Percentiles rank a stretch among this genome's conserved stretches.
phyloP scores from a whole-genome alignment of 768 basidiomycete species.

The Termitomyces bulborhizus region DNA sequence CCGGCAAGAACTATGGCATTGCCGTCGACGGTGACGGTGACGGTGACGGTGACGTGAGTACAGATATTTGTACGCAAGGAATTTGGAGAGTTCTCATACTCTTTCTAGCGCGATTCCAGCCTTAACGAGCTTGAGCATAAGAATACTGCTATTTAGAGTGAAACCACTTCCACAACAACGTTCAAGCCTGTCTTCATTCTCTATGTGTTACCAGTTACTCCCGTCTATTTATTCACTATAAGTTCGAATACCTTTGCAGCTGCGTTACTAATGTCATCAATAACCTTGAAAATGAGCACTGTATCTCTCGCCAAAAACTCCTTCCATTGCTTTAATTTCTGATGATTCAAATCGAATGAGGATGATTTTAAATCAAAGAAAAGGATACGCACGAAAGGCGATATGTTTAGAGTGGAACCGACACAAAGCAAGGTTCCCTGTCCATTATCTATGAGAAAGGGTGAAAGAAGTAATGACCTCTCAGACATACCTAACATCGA shows the following conservation, averaged over 20 bases:
- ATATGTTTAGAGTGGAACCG: slow-evolving; percentile 59
- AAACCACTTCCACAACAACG: neutral
- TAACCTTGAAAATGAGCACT: neutral
- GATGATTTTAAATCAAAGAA: neutral
- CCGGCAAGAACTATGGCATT: slow-evolving; percentile 1
- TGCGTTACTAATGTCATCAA: neutral
- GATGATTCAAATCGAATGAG: neutral
- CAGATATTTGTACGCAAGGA: neutral
- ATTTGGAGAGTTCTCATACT: neutral
- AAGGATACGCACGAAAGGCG: slow-evolving; percentile 45
- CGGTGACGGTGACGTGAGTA: neutral
- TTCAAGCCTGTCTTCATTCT: neutral
- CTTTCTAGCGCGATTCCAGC: neutral
- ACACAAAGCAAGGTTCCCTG: slow-evolving; percentile 48
- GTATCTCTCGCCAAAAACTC: slow-evolving; percentile 14
- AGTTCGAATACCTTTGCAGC: no score
- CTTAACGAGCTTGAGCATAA: neutral
- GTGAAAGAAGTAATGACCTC: neutral
- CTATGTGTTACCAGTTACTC: neutral
- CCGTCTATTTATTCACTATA: neutral
- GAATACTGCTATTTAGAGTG: neutral
- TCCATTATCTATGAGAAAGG: neutral
- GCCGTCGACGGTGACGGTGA: neutral
- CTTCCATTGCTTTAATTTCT: slow-evolving; percentile 16
- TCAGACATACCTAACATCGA: slow-evolving; percentile 43